Evolutionary conservation across 192 early-diverging fungal species (phyloP), one percentile per base, ranked within the genome.

Genomic region (Oehlia diaphana): DNA sequence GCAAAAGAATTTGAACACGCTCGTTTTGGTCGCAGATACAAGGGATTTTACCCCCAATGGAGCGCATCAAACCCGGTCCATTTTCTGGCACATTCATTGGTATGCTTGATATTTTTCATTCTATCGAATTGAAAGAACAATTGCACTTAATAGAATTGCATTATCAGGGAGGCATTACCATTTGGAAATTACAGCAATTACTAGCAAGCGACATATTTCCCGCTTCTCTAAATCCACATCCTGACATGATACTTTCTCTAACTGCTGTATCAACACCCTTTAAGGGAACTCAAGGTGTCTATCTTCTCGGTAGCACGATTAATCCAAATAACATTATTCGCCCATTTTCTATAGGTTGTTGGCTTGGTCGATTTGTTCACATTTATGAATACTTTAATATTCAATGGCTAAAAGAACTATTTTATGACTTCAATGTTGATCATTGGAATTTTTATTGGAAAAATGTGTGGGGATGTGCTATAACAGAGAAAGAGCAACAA

Each of bases 111-210:
- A 31, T 0, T 42, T 42, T 42, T 8, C 39, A 42, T 42, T 42
- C 6, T 39, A 42, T 42, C 39, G 6, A 37, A 42, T 42, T 42
- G 39, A 42, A 42, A 7, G 39, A 42, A 42, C 39, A 42, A 7
- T 42, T 42, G 39, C 7, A 42, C 39, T 42, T 42, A 42, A 42
- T 42, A 8, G 9, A 42, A 42, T 42, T 42, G 39, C 7, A 42
- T 42, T 42, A 37, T 42, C 35, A 76, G 74, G 74, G 74, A n/a
- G 74, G 74, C 23, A 21, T 42, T 26, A 76, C 74, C 2, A 62
- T 76, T 19, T 76, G 74, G 74, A 76, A 76, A 63, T n/a, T 76
- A 14, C 74, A 76, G 28, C 74, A 76, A 64, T 44, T 76, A 26
- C 35, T 76, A 1, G 37, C 28, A 9, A 65, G 39, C 28, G 37